phyloP scores from a whole-genome alignment of 2,329 filamentous ascomycete species.

The Cadophora malorum region DNA sequence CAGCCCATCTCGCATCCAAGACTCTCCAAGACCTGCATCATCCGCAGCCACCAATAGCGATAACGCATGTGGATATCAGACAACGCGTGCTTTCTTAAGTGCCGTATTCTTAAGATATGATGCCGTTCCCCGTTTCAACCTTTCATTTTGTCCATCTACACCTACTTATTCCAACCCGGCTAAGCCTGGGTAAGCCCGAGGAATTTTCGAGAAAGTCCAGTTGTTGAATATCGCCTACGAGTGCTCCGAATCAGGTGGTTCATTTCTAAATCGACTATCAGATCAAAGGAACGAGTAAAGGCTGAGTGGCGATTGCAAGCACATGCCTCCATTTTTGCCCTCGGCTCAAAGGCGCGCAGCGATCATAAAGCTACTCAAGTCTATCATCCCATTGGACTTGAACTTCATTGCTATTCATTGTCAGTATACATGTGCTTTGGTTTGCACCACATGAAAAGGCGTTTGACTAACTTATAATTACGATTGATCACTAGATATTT shows the following conservation, averaged over 20 bases:
- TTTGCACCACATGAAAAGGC: neutral
- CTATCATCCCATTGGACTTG: constrained; percentile 56
- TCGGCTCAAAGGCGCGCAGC: constrained; percentile 61
- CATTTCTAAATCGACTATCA: neutral
- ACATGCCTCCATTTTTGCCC: constrained; percentile 45
- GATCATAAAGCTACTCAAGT: constrained; percentile 7
- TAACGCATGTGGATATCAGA: neutral
- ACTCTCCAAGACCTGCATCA: constrained; percentile 3
- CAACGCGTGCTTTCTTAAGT: neutral
- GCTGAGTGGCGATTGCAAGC: neutral
- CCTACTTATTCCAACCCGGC: neutral
- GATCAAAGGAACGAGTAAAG: neutral
- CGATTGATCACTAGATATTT: constrained; percentile 55
- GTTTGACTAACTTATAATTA: neutral
- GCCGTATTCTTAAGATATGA: neutral
- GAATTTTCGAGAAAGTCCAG: neutral
- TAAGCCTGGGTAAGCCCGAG: neutral
- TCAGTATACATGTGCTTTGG: constrained; percentile 50
- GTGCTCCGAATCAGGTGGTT: neutral
- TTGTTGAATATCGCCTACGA: neutral
- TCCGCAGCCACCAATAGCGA: constrained; percentile 1
- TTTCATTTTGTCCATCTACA: neutral
- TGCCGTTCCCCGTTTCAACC: neutral
- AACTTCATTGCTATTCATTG: constrained; percentile 85
- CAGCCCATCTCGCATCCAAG: constrained; percentile 3